Evolutionary conservation across 2,329 filamentous ascomycete genomes (phyloP).

Genomic region (Colletotrichum godetiae): DNA sequence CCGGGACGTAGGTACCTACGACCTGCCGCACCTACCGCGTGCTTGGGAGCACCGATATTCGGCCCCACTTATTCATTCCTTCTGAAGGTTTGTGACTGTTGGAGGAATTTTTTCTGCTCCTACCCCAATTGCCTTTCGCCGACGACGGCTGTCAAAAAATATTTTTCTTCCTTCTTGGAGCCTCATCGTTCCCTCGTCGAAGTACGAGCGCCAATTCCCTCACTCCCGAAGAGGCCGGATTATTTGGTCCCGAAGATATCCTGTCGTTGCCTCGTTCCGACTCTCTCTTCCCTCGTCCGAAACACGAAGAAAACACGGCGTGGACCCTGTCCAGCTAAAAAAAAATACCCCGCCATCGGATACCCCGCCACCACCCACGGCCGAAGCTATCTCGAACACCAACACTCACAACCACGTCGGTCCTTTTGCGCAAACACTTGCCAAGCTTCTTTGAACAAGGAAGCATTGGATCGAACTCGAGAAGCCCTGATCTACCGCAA

Average conservation of each 20-base stretch:
- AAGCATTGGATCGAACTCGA: background rate
- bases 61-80: conserved; percentile 14
- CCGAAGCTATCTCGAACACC: conserved; percentile 23
- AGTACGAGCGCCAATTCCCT: background rate
- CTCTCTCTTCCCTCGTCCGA: background rate
- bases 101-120: conserved; percentile 13
- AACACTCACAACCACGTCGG: background rate
- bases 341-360: conserved; percentile 27
- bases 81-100: conserved; percentile 4
- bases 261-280: background rate
- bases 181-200: conserved; percentile 22
- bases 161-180: conserved; percentile 11
- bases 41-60: conserved; percentile 15
- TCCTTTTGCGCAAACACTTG: background rate
- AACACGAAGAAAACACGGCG: conserved; percentile 7
- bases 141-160: conserved; percentile 7
- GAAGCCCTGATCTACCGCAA: background rate
- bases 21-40: background rate
- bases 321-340: conserved; percentile 20
- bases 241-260: background rate
- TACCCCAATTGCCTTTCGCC: background rate
- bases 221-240: background rate
- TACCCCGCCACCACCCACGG: conserved; percentile 13
- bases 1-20: background rate
- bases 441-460: background rate